Evolutionary conservation across 805 yeast species (phyloP).

Genomic region (Torulaspora quercuum): DNA sequence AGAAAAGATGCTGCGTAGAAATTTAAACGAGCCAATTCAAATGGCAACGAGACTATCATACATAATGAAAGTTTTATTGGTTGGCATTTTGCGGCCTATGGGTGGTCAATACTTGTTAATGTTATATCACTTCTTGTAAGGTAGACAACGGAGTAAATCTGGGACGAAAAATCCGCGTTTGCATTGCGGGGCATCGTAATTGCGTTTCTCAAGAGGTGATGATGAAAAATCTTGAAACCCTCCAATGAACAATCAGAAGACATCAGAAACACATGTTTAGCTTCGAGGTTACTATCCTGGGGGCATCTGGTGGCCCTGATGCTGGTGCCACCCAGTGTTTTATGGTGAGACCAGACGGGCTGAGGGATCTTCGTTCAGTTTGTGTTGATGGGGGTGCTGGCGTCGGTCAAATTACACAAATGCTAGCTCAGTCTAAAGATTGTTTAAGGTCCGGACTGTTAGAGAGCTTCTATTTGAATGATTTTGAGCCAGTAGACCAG

Average conservation of each 20-base stretch:
- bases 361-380: slow-evolving; percentile 39
- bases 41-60: too few relatives aligned
- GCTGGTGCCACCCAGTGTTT: slow-evolving; percentile 68
- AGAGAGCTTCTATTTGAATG: slow-evolving; percentile 25
- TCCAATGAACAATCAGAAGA: too few relatives aligned
- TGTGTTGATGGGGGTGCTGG: slow-evolving; percentile 84
- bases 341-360: slow-evolving; percentile 53
- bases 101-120: too few relatives aligned
- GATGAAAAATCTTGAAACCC: too few relatives aligned
- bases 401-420: slow-evolving; percentile 49
- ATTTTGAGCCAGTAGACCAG: slow-evolving; percentile 22
- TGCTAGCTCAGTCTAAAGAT: slow-evolving; percentile 21
- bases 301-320: slow-evolving; percentile 83
- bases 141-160: too few relatives aligned
- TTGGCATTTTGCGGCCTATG: too few relatives aligned
- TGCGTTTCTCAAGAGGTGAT: too few relatives aligned
- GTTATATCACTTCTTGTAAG: too few relatives aligned
- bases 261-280: slow-evolving; percentile 12
- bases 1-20: slow-evolving; percentile 2
- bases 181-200: too few relatives aligned
- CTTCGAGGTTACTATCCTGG: slow-evolving; percentile 65
- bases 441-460: slow-evolving; percentile 9
- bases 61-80: too few relatives aligned
- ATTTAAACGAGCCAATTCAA: too few relatives aligned
- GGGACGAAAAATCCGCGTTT: too few relatives aligned